phyloP scores from a whole-genome alignment of 1,284 basidiomycete genomes.

The Flammula alnicola region DNA sequence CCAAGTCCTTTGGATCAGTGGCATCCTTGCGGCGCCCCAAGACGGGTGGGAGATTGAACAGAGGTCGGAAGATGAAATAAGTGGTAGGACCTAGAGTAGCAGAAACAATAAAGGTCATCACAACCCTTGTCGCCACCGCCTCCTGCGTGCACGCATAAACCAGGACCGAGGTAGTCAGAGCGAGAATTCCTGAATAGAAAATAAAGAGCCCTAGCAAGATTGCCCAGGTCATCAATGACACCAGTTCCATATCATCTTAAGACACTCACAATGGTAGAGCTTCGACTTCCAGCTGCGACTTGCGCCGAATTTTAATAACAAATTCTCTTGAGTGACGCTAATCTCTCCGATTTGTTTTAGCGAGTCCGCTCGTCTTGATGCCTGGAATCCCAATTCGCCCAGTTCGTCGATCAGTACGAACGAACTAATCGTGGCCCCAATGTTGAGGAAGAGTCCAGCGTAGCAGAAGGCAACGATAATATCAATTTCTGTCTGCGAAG shows the following conservation, averaged over 20 bases:
- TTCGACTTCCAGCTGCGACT: constrained; percentile 13
- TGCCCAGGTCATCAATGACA: neutral
- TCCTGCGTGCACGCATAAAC: constrained; percentile 13
- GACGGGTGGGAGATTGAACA: no score
- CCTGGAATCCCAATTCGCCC: constrained; percentile 16
- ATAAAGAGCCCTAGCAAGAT: constrained; percentile 14
- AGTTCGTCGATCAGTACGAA: constrained; percentile 24
- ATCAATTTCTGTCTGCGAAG: constrained; percentile 1
- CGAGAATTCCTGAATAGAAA: constrained; percentile 18
- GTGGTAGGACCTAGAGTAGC: constrained; percentile 8
- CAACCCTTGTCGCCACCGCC: constrained; percentile 6
- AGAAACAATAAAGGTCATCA: constrained; percentile 5
- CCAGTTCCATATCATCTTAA: neutral
- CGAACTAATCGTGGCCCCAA: constrained; percentile 20
- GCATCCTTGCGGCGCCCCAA: no score
- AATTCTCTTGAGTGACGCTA: neutral
- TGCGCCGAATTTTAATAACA: constrained; percentile 9
- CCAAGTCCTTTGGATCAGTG: no score
- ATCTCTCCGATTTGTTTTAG: neutral
- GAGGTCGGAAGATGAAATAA: constrained; percentile 18
- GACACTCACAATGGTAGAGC: constrained; percentile 15
- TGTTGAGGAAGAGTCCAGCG: constrained; percentile 19
- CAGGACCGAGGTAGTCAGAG: constrained; percentile 11
- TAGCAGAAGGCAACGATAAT: constrained; percentile 18
- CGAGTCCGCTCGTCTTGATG: neutral